Percentiles rank a stretch among this genome's conserved stretches.
Evolutionary conservation across 768 basidiomycete species (phyloP).

Genomic region (Boletus rubescentipes): DNA sequence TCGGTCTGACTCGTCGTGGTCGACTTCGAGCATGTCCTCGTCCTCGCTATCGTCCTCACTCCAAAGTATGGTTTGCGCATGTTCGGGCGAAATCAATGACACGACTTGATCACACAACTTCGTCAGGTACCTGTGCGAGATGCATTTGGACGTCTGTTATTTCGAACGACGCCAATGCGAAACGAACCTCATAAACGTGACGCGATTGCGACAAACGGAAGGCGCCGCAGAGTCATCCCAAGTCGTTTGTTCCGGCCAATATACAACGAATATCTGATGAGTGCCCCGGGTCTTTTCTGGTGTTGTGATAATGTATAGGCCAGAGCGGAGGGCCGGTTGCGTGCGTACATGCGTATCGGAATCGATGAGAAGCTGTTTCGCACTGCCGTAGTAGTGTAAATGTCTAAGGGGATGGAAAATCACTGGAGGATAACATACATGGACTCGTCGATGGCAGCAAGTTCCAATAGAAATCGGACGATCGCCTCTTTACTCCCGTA

Average conservation of each 20-base stretch:
- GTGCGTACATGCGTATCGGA: background rate
- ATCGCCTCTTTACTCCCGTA: constrained; percentile 58
- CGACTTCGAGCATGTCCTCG: constrained; percentile 27
- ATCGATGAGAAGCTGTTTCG: constrained; percentile 15
- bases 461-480: constrained; percentile 40
- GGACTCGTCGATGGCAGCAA: constrained; percentile 37
- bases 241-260: constrained; percentile 62
- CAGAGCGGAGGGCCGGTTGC: constrained; percentile 21
- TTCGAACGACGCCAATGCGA: background rate
- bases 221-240: constrained; percentile 52
- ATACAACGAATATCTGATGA: constrained; percentile 46
- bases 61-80: constrained; percentile 47
- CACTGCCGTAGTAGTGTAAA: constrained; percentile 4
- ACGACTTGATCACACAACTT: constrained; percentile 58
- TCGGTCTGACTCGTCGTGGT: constrained; percentile 44
- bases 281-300: background rate
- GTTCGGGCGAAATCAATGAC: constrained; percentile 49
- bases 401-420: background rate
- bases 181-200: constrained; percentile 62
- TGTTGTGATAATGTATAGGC: constrained; percentile 19
- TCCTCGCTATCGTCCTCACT: constrained; percentile 35
- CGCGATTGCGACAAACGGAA: constrained; percentile 49
- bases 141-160: background rate
- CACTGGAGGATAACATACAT: constrained; percentile 33
- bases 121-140: constrained; percentile 49